These are phyloP conservation scores for Boletus reticuloceps DNA, from an alignment of 768 basidiomycete genomes.

Conservation along the genomic window DNA sequence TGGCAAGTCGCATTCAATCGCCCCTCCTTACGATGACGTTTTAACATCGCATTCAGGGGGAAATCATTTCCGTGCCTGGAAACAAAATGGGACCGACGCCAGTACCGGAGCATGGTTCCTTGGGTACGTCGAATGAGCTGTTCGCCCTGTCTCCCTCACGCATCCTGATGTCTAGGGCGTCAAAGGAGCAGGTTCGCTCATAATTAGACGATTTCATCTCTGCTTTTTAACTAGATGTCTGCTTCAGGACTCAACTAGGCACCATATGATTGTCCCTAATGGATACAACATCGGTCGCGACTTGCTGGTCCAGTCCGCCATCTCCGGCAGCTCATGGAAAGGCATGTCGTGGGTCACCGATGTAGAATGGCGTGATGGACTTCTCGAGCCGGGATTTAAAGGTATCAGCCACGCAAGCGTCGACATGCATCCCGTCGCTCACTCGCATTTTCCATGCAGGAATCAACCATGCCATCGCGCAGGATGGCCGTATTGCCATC, in stretches of 20 bases:
- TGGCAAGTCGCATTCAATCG: constrained; percentile 34
- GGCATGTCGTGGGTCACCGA: constrained; percentile 74
- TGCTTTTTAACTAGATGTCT: constrained; percentile 1
- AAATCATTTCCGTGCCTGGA: constrained; percentile 88
- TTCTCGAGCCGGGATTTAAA: constrained; percentile 64
- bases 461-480: constrained; percentile 76
- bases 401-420: constrained; percentile 40
- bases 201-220: neutral
- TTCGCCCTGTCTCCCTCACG: neutral
- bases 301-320: constrained; percentile 67
- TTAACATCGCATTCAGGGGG: constrained; percentile 49
- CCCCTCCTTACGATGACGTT: neutral
- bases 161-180: constrained; percentile 45
- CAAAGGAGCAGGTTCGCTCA: constrained; percentile 59
- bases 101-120: constrained; percentile 84
- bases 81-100: constrained; percentile 74
- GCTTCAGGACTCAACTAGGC: constrained; percentile 49
- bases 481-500: constrained; percentile 80
- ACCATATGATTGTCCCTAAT: constrained; percentile 72
- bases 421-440: neutral
- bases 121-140: constrained; percentile 45
- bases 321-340: constrained; percentile 57
- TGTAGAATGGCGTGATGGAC: constrained; percentile 70
- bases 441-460: constrained; percentile 39
- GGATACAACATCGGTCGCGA: constrained; percentile 86